Evolutionary conservation across 768 basidiomycete genomes (phyloP), one percentile per base, ranked within the genome.

Genomic region (Phallus indusiatus): DNA sequence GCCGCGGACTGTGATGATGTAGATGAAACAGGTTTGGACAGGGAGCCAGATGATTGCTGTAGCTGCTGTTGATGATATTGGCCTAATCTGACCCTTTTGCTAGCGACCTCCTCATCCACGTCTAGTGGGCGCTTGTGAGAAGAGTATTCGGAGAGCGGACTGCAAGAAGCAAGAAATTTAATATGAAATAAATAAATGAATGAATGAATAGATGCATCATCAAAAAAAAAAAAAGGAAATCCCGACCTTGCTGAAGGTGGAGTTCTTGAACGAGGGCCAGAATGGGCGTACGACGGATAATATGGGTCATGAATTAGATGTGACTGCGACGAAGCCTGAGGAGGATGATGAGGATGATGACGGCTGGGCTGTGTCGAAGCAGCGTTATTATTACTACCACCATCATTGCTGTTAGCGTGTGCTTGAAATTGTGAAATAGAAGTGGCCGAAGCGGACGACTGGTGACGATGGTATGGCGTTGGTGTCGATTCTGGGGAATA

Each of bases 321-420:
- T 21, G 55, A 37, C 21, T 46, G 55, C 55, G 34, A 12, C 10
- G 42, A 68, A 70, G 11, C 70, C 69, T 10, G 63, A 55, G 1
- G 64, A 60, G 5, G 67, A 53, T 1, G 75, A 65, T 12, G 75
- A 76, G 20, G 71, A 73, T 50, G 75, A 68, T 2, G 80, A 80
- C n/a, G 82, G 80, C 46, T 77, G n/a, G 42, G n/a, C 42, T 42
- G 42, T 11, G 42, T 42, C 12, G 42, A 42, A 42, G 42, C 42
- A 42, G 9, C 14, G n/a, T 42, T 42, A 11, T 42, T 12, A 42
- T 42, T 28, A 28, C 28, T 28, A 7, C 28, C 28, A 7, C 28
- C 28, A 28, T 28, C 28, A 7, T 28, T 28, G 28, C 28, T 28
- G 28, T 28, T 28, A 28, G 4, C 7, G 28, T 28, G 28, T 28